phyloP scores from a whole-genome alignment of 805 yeast species.

The Pichia cephalocereana region DNA sequence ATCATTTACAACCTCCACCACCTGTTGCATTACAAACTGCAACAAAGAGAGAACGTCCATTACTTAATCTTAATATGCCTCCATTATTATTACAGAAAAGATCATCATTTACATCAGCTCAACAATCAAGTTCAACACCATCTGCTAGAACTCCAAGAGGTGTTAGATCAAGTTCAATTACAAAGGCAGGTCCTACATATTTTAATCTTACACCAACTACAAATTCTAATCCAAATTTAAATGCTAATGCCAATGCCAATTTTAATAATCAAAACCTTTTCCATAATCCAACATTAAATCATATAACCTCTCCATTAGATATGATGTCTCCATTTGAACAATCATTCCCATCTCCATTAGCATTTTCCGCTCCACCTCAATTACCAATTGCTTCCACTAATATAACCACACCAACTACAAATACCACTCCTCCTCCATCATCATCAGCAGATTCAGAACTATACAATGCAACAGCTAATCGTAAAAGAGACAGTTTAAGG shows the following conservation, averaged over 20 bases:
- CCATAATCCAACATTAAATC: neutral
- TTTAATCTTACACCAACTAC: neutral
- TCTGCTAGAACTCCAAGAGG: slow-evolving; percentile 1
- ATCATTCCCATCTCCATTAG: slow-evolving; percentile 5
- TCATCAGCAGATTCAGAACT: slow-evolving; percentile 9
- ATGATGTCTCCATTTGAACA: slow-evolving; percentile 11
- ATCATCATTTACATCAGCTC: neutral
- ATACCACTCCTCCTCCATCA: neutral
- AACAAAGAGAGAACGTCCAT: neutral
- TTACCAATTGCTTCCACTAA: neutral
- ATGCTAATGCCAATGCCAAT: no score
- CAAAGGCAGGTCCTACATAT: neutral
- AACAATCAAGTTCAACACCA: neutral
- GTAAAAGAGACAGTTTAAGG: slow-evolving; percentile 45
- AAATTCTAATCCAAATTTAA: neutral
- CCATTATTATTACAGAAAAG: neutral
- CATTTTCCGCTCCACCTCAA: neutral
- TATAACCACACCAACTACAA: neutral
- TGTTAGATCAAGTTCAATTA: neutral
- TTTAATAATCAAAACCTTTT: neutral
- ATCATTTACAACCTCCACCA: neutral
- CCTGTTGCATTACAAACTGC: slow-evolving; percentile 5
- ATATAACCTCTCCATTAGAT: neutral
- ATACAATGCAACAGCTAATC: slow-evolving; percentile 37
- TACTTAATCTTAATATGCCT: slow-evolving; percentile 4